Evolutionary conservation across 1,284 basidiomycete genomes (phyloP), one percentile per base, ranked within the genome.

Genomic region (Apiotrichum brassicae): DNA sequence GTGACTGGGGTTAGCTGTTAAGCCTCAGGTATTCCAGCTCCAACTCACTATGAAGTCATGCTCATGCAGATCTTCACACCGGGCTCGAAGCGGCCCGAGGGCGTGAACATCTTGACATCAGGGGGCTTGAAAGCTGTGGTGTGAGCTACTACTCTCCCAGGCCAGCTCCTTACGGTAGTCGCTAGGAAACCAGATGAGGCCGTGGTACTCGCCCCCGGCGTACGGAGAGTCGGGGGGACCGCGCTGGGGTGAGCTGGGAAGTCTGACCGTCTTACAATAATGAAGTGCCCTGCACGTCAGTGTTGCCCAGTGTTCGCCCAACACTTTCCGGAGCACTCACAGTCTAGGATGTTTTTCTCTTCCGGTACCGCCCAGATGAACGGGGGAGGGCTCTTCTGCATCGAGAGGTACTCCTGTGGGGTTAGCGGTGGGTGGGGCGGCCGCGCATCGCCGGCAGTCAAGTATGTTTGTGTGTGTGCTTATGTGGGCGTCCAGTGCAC

Each of bases 61-160:
- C 88, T 91, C 75, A 92, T 92, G 68, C 89, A 94, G 58, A 97
- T 97, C 79, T 92, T 93, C 75, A 84, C 84, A 75, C 93, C 88
- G 24, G 87, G 85, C 62, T 89, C 83, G 72, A 97, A 97, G 45
- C 92, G 82, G 12, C 92, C 92, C 14, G 87, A 91, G 0, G 92
- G 92, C 19, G 92, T 97, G 67, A 87, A 82, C 86, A 95, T 88
- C 86, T 95, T 97, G 77, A 97, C 94, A 49, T 92, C 92, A 54
- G 92, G 92, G 1, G 89, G 89, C 72, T 89, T 92, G 78, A 92
- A 93, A 3, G 87, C 90, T 57, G 48, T 12, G 23, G 16, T 6
- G 34, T 43, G 18, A 49, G 40, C 33, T n/a, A 16, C 18, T 18
- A 6, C 12, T 18, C 7, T 9, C 19, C 2, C n/a, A 9, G 32